These are phyloP conservation scores for Xenosphaeropsis pyriputrescens DNA, from an alignment of 2,329 filamentous ascomycete genomes.

Conservation along the genomic window DNA sequence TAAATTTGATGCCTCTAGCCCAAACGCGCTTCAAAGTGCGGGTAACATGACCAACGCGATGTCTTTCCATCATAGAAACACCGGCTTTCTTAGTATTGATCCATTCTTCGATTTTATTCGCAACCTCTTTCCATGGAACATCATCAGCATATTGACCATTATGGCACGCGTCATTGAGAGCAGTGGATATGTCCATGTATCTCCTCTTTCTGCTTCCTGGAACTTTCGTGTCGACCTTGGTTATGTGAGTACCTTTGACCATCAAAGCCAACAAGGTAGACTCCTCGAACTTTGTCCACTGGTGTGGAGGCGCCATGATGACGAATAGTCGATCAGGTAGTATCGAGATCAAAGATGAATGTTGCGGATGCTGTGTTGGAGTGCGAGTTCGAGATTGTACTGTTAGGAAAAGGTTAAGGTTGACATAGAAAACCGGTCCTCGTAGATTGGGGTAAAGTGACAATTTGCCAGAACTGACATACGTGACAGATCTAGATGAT, in stretches of 20 bases:
- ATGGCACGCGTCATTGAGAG: slow-evolving; percentile 17
- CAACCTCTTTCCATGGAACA: slow-evolving; percentile 12
- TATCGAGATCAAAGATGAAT: too few species aligned
- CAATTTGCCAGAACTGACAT: too few species aligned
- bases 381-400: too few species aligned
- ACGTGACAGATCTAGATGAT: too few species aligned
- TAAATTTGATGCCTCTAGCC: slow-evolving; percentile 10
- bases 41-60: slow-evolving; percentile 10
- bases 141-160: slow-evolving; percentile 7
- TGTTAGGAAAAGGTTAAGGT: too few species aligned
- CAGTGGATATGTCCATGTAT: slow-evolving; percentile 12
- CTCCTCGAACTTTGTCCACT: slow-evolving; percentile 1
- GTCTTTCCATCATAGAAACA: slow-evolving; percentile 14
- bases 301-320: neutral
- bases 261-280: neutral
- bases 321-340: too few species aligned
- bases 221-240: neutral
- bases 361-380: too few species aligned
- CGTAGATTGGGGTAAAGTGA: too few species aligned
- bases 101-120: slow-evolving; percentile 12
- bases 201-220: neutral
- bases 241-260: neutral
- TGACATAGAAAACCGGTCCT: too few species aligned
- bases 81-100: slow-evolving; percentile 9
- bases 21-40: slow-evolving; percentile 14